Evolutionary conservation across 805 yeast species (phyloP), one percentile per base, ranked within the genome.

Genomic region (Saturnispora gosingensis): DNA sequence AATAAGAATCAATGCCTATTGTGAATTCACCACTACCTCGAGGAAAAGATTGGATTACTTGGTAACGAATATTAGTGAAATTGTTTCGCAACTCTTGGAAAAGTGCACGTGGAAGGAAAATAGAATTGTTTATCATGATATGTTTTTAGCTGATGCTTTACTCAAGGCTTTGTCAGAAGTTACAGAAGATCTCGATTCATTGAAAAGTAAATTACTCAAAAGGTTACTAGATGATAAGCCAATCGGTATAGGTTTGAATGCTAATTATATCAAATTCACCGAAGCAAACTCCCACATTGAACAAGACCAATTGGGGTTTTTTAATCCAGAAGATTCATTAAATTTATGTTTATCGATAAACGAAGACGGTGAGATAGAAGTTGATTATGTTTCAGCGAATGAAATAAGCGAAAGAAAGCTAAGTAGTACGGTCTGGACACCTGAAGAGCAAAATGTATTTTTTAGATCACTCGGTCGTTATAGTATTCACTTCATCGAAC

Each of bases 361-460:
- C 45, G 35, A 40, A 10, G 53, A 18, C 44, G 43, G 16, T 20
- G 35, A 16, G 42, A 30, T n/a, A 61, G 66, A 16, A 59, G 55
- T 18, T 77, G 78, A 0, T 59, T 68, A 5, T 46, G 7, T 25
- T 6, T 11, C 46, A 18, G 7, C 25, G 22, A 38, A 9, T 18
- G 42, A 38, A 16, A 5, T 38, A 38, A 11, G 16, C 22, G 25
- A 38, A 38, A 38, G 11, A 20, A 38, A 18, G 22, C 22, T 38
- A 18, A 11, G 9, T 18, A 15, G 11, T 11, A 38, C 22, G 20
- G 45, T 43, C 27, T 81, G 86, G 86, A 59, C 71, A 1, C 52
- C 59, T 0, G 50, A 52, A 1, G 85, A 82, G 50, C 81, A 81
- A 56, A 76, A 75, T 20, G 39, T 51, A 13, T 82, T 82, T 61